Evolutionary conservation across 2,329 filamentous ascomycete species (phyloP).

Genomic region (Ilyonectria mors-panacis): DNA sequence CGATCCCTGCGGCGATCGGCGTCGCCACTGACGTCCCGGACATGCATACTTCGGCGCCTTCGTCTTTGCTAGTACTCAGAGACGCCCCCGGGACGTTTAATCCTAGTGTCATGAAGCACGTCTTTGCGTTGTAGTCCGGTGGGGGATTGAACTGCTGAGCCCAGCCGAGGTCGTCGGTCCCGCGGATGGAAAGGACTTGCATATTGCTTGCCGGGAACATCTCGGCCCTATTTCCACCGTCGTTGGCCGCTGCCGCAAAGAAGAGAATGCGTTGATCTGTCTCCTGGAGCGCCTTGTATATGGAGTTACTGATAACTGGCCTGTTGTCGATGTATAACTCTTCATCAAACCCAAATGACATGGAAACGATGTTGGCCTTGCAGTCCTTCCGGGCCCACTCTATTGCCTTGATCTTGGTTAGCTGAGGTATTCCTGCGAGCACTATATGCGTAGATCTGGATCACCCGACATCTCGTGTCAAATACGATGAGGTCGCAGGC

Average conservation of each 20-base stretch:
- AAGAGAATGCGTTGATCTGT: slow-evolving; percentile 3
- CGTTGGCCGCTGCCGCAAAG: slow-evolving; percentile 19
- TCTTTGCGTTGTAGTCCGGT: not conserved
- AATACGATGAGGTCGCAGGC: not conserved
- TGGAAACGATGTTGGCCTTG: slow-evolving; percentile 10
- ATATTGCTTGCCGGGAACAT: slow-evolving; percentile 16
- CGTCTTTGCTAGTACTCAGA: not conserved
- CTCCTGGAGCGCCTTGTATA: not conserved
- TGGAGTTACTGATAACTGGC: slow-evolving; percentile 10
- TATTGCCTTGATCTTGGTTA: slow-evolving; percentile 15
- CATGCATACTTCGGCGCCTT: slow-evolving; percentile 10
- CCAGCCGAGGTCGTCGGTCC: slow-evolving; percentile 8
- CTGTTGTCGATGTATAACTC: not conserved
- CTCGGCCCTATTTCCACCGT: slow-evolving; percentile 15
- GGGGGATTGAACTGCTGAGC: slow-evolving; percentile 14
- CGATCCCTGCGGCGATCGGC: slow-evolving; percentile 20
- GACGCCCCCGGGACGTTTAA: slow-evolving; percentile 12
- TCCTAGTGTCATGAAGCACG: slow-evolving; percentile 16
- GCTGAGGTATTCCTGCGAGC: not conserved
- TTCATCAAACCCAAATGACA: slow-evolving; percentile 17
- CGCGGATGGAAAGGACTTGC: slow-evolving; percentile 17
- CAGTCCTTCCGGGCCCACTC: slow-evolving; percentile 13
- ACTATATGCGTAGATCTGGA: too few relatives aligned
- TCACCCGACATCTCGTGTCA: too few relatives aligned
- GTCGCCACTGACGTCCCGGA: slow-evolving; percentile 19